A percentile compares a stretch with the other conserved stretches of the same genome.
Conservation (phyloP, 495 filamentous ascomycete species). For the Lineolata rhizophorae region DNA sequence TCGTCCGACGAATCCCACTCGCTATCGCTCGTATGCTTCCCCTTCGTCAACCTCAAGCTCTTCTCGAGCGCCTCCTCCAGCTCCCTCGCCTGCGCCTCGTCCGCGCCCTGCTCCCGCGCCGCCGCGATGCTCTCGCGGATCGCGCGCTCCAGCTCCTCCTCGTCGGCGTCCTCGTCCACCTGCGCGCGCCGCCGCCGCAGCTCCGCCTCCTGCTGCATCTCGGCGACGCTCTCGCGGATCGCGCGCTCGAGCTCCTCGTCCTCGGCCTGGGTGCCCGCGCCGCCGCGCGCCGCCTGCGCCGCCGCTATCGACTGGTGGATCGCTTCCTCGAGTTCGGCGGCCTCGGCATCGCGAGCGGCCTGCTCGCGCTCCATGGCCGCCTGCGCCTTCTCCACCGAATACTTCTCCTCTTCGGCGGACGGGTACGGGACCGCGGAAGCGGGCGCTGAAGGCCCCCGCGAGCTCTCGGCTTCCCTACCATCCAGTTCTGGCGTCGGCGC, state of each 20-base stretch:
- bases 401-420: too few species aligned
- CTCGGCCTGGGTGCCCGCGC: constrained; percentile 2
- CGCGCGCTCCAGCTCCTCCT: constrained; percentile 1
- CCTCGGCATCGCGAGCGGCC: constrained; percentile 17
- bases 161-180: constrained; percentile 1
- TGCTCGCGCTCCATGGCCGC: too few species aligned
- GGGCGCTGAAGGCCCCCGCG: too few species aligned
- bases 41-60: constrained; percentile 27
- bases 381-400: too few species aligned
- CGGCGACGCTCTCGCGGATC: background rate
- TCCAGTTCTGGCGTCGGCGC: too few species aligned
- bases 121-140: constrained; percentile 1
- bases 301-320: constrained; percentile 28
- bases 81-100: too few species aligned
- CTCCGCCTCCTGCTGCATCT: too few species aligned
- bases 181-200: too few species aligned
- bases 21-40: constrained; percentile 4
- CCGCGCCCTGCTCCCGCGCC: constrained; percentile 28
- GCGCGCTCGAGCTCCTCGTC: background rate
- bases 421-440: too few species aligned
- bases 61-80: constrained; percentile 35
- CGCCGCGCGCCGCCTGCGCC: background rate
- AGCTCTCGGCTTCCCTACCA: too few species aligned
- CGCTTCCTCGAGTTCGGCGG: constrained; percentile 41
- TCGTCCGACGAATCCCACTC: constrained; percentile 14